Base-by-base conservation (phyloP, 108 stramenopile genomes). In the Discostella stelligeroides region DNA sequence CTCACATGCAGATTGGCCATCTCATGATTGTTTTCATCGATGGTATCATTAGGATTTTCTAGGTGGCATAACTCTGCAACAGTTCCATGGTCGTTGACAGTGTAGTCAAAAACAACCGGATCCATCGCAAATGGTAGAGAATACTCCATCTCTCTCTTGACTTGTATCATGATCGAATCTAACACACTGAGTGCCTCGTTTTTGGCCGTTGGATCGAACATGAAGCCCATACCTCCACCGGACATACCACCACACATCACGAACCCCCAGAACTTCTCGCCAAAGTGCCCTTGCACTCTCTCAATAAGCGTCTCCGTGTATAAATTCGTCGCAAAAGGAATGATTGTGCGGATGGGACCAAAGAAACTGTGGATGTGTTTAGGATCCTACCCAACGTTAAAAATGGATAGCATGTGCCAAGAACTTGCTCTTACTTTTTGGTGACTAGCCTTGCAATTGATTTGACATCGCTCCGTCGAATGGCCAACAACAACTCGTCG, bases 191-290 rank as follows among this genome's bases (percentile, higher is more conserved):
- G 43, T 38, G 85, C 85, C 41, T 75, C 68, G 0, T 47, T 37
- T 50, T 84, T 86, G 3, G 55, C 68, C 17, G 61, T 65, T 15
- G 85, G 85, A 38, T 83, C 68, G 42, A 86, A 83, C 54, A 86
- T 81, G 43, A 86, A 86, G 25, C 85, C 85, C 85, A 86, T 86
- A 0, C 85, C 85, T 42, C 85, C 85, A 2, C 85, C 85, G 29
- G 62, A 62, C 50, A 71, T 68, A 24, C 75, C 78, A 5, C 80
- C 85, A 1, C 81, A 72, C 85, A 86, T 86, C 68, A 80, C 78
- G 37, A 86, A 86, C 0, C 85, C 85, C 68, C 82, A 76, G 62
- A 85, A 83, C 1, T 75, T 47, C 8, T 84, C 85, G 12, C 76
- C 82, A 68, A 82, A 86, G 27, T 54, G 49, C 23, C 34, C 53